Percentiles rank a stretch among this genome's conserved stretches.
These are phyloP conservation scores for Davidsoniella neocaledoniae DNA, from an alignment of 2,329 filamentous ascomycete species.

Conservation along the genomic window DNA sequence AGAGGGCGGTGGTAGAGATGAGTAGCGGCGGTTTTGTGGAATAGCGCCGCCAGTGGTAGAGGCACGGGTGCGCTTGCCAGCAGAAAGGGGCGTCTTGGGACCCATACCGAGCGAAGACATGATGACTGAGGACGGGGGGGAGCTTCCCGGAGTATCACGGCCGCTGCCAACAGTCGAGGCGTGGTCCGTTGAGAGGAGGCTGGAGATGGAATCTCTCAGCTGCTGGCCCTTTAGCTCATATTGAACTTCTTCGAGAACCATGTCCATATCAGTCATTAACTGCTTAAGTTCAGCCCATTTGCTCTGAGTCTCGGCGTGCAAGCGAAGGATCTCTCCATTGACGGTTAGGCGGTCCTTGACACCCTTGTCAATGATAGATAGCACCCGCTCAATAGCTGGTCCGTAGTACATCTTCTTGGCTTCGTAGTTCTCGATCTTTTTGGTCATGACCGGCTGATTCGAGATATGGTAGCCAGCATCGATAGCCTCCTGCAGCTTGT, in stretches of 20 bases:
- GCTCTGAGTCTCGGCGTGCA: conserved; percentile 73
- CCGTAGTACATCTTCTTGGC: conserved; percentile 90
- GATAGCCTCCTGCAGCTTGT: conserved; percentile 64
- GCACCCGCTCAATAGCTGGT: conserved; percentile 76
- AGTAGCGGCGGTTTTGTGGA: conserved; percentile 28
- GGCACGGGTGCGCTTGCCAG: conserved; percentile 29
- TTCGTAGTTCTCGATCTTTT: conserved; percentile 85
- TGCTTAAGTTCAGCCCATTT: conserved; percentile 63
- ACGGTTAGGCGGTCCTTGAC: conserved; percentile 89
- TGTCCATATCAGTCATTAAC: conserved; percentile 63
- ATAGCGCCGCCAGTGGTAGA: conserved; percentile 25
- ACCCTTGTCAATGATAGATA: conserved; percentile 90
- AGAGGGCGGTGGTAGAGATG: conserved; percentile 30
- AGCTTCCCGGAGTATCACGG: conserved; percentile 54
- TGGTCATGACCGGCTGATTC: conserved; percentile 51
- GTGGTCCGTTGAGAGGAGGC: conserved; percentile 61
- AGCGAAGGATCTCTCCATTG: conserved; percentile 80
- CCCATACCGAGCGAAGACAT: conserved; percentile 38
- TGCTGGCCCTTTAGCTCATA: conserved; percentile 49
- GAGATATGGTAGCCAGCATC: conserved; percentile 59
- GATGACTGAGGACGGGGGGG: conserved; percentile 43
- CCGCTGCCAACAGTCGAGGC: conserved; percentile 49
- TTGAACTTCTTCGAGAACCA: conserved; percentile 55
- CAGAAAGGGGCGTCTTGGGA: conserved; percentile 27
- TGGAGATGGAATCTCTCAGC: conserved; percentile 82